Conservation (phyloP, 2,329 filamentous ascomycete genomes). For the Fusarium sp. region DNA sequence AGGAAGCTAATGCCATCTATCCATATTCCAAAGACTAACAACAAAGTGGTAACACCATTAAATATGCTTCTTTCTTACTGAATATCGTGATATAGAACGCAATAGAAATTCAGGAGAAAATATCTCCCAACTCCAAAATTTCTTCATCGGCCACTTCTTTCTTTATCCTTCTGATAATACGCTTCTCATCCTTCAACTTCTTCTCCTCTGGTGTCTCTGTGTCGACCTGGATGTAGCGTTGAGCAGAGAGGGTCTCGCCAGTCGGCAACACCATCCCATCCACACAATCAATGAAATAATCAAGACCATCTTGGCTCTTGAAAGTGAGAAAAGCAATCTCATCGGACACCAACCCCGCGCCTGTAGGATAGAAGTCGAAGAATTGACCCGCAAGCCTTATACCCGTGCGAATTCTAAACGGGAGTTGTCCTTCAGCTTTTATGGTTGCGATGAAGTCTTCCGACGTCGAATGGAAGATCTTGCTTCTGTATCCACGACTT, state of each 20-base stretch:
- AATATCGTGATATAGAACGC: neutral
- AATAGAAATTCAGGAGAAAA: neutral
- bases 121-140: neutral
- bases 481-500: conserved; percentile 2
- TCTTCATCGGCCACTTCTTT: neutral
- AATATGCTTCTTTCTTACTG: neutral
- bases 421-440: neutral
- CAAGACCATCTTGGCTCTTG: neutral
- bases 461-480: neutral
- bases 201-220: neutral
- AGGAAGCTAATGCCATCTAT: neutral
- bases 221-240: neutral
- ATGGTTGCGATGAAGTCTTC: conserved; percentile 13
- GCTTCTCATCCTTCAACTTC: neutral
- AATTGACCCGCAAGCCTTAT: conserved; percentile 19
- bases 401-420: neutral
- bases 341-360: neutral
- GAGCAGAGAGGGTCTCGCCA: conserved; percentile 7
- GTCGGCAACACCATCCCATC: neutral
- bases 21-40: neutral
- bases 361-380: neutral
- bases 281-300: neutral
- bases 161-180: neutral
- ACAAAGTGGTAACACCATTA: rapidly evolving
- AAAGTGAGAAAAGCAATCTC: conserved; percentile 8